Conservation (phyloP, 495 filamentous ascomycete species). For the Xylaria scruposa region DNA sequence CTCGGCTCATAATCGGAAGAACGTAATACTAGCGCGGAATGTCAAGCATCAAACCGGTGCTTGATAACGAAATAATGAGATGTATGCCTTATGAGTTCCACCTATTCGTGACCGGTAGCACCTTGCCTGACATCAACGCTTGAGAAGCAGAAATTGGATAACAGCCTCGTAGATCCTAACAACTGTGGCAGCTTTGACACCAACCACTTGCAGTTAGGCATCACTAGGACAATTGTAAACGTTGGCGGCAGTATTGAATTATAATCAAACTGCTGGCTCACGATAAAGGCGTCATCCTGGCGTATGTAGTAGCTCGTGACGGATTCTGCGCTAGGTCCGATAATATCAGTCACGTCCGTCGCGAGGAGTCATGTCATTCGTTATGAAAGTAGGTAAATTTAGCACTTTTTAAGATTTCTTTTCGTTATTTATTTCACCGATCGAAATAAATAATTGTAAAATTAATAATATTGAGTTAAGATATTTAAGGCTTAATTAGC, state of each 20-base stretch:
- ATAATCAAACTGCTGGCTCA: conserved; percentile 37
- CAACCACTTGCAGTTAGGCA: conserved; percentile 43
- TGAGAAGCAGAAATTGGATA: conserved; percentile 37
- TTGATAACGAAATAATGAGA: too few relatives aligned
- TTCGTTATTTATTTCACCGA: too few relatives aligned
- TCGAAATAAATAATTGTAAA: not conserved
- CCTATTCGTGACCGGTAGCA: conserved; percentile 31
- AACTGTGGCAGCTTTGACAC: conserved; percentile 41
- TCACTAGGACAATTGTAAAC: conserved; percentile 38
- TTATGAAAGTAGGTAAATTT: too few relatives aligned
- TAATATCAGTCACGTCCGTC: conserved; percentile 53
- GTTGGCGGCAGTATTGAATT: conserved; percentile 40
- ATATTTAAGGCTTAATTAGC: not conserved
- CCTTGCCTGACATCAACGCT: conserved; percentile 32
- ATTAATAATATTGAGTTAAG: not conserved
- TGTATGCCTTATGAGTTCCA: too few relatives aligned
- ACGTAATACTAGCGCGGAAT: too few relatives aligned
- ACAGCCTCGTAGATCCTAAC: conserved; percentile 42
- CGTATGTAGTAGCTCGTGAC: conserved; percentile 45
- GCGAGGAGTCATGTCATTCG: conserved; percentile 72
- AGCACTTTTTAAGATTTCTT: too few relatives aligned
- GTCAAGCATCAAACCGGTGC: too few relatives aligned
- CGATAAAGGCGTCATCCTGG: conserved; percentile 41
- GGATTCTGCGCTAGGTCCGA: conserved; percentile 44
- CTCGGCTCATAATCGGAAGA: too few relatives aligned